phyloP scores from a whole-genome alignment of 345 rosid genomes.

The Gynandropsis gynandra region DNA sequence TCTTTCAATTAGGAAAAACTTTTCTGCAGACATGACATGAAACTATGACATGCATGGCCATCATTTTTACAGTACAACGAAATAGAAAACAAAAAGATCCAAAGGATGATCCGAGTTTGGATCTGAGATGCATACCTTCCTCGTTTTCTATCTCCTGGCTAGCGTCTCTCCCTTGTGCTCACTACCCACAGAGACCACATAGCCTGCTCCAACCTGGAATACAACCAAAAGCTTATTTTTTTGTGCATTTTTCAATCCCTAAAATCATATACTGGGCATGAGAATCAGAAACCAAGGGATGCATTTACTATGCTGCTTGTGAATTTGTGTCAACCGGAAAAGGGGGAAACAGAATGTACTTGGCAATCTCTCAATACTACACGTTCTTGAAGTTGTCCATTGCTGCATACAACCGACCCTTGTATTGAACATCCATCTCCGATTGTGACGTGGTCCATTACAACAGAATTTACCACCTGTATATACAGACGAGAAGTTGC shows the following conservation, averaged over 20 bases:
- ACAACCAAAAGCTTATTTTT: neutral
- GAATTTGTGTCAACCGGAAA: neutral
- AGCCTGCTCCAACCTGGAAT: slow-evolving; percentile 75
- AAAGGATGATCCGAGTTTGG: too few relatives aligned
- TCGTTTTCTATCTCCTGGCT: slow-evolving; percentile 41
- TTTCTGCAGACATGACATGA: too few relatives aligned
- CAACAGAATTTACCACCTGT: slow-evolving; percentile 84
- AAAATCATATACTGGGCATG: neutral
- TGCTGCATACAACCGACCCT: slow-evolving; percentile 88
- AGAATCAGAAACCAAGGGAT: neutral
- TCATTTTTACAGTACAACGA: too few relatives aligned
- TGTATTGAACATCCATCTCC: slow-evolving; percentile 94
- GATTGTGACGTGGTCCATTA: slow-evolving; percentile 81
- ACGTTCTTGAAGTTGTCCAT: slow-evolving; percentile 88
- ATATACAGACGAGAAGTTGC: slow-evolving; percentile 11
- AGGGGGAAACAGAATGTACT: slow-evolving; percentile 33
- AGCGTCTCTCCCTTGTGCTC: slow-evolving; percentile 84
- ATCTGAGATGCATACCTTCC: too few relatives aligned
- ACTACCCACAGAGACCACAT: slow-evolving; percentile 54
- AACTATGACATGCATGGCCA: too few relatives aligned
- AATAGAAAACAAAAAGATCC: too few relatives aligned
- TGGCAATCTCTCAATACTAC: slow-evolving; percentile 77
- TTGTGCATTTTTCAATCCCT: neutral
- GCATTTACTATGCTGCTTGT: neutral
- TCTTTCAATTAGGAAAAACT: too few relatives aligned